Evolutionary conservation across 1,284 basidiomycete genomes (phyloP), one percentile per base, ranked within the genome.

Genomic region (Ustilago xerochloae): DNA sequence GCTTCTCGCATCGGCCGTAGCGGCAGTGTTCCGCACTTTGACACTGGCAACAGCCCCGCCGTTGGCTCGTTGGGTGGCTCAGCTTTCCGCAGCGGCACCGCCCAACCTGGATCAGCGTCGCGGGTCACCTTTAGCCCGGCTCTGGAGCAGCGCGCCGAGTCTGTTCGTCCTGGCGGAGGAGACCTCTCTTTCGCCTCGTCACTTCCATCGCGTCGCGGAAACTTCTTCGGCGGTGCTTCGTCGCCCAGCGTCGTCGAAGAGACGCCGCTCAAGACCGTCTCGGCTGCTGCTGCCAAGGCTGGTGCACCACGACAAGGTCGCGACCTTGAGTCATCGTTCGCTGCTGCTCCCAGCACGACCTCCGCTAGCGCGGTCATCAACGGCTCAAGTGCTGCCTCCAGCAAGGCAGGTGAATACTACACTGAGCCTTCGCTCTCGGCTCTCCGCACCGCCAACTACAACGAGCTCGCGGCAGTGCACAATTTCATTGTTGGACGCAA

Each of bases 401-500:
- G 59, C 39, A 70, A 73, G 62, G 55, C 63, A 0, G 79, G 77
- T 46, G 79, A 79, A 45, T 84, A 84, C 72, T 81, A 73, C 60
- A 77, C 69, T 16, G 69, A 74, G 54, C 82, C 82, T 13, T 54
- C 76, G 28, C 68, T 83, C 2, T 32, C 67, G 26, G 77, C 62
- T 30, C 68, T 84, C 20, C 75, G 80, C 41, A 69, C 71, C 35
- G 70, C 74, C 65, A 68, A 70, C 28, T 75, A 69, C 63, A 66
- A 75, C 32, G 89, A 93, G 77, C 87, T 99, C 18, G 90, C 91
- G 79, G 85, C 89, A 50, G 85, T 90, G 1, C 79, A 84, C 46
- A 90, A 90, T 80, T 91, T 99, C 75, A 88, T 91, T 26, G 94
- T 97, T 39, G 94, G 94, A 9, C 91, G 97, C 32, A 89, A 91